Conservation (phyloP, 2,329 filamentous ascomycete species). For the Septoria petroselini region DNA sequence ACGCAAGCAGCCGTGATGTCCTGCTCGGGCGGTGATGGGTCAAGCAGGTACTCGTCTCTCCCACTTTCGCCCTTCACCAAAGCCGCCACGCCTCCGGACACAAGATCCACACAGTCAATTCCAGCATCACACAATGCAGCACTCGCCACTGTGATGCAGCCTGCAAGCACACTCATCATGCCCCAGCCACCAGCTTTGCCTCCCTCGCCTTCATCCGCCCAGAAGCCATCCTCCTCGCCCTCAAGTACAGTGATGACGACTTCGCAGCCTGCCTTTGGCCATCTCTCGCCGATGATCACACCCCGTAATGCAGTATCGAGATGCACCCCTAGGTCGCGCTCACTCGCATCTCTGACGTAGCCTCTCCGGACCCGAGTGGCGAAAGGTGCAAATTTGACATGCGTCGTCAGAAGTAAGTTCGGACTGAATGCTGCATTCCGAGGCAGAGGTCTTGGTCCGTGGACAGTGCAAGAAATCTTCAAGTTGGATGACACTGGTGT, state of each 20-base stretch:
- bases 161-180: conserved; percentile 84
- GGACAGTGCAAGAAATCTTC: conserved; percentile 89
- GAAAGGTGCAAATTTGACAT: conserved; percentile 96
- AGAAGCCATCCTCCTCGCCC: conserved; percentile 77
- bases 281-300: conserved; percentile 86
- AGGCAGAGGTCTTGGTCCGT: conserved; percentile 86
- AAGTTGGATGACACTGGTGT: conserved; percentile 63
- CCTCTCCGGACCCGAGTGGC: conserved; percentile 77
- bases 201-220: conserved; percentile 50
- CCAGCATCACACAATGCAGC: conserved; percentile 91
- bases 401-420: conserved; percentile 84
- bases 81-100: conserved; percentile 85
- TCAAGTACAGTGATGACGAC: conserved; percentile 90
- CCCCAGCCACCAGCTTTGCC: conserved; percentile 63
- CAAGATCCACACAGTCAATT: conserved; percentile 90
- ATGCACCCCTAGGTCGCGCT: conserved; percentile 86
- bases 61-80: conserved; percentile 51
- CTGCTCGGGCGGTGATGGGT: conserved; percentile 75
- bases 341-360: conserved; percentile 79
- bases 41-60: conserved; percentile 59
- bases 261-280: conserved; percentile 98
- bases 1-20: conserved; percentile 79
- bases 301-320: conserved; percentile 86
- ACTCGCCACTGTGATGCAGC: conserved; percentile 89
- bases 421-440: conserved; percentile 88